Evolutionary conservation across 108 stramenopile species (phyloP).

Genomic region (Asterionellopsis glacialis): DNA sequence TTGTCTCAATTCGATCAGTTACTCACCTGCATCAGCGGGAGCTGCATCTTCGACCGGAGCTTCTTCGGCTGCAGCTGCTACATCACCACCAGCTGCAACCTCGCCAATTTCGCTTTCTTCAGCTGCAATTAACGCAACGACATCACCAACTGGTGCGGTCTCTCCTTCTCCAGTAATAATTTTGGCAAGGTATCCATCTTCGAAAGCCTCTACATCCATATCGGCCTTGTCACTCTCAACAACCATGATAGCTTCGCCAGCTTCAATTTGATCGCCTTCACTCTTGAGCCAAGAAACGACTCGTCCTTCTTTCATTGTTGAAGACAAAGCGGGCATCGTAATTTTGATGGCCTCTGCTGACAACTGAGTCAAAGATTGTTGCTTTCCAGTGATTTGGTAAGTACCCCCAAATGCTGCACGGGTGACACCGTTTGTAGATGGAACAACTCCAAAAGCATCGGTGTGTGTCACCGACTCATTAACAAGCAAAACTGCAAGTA

Average conservation of each 20-base stretch:
- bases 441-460: slow-evolving; percentile 21
- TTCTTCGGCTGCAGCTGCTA: slow-evolving; percentile 22
- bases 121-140: slow-evolving; percentile 77
- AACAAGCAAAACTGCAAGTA: neutral
- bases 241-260: slow-evolving; percentile 88
- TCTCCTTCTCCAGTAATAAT: slow-evolving; percentile 82
- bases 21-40: slow-evolving; percentile 41
- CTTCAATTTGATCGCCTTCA: slow-evolving; percentile 89
- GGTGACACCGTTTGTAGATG: neutral
- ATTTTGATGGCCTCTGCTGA: slow-evolving; percentile 70
- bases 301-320: slow-evolving; percentile 96
- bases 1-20: slow-evolving; percentile 29
- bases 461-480: neutral
- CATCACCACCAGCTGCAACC: slow-evolving; percentile 41
- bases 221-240: slow-evolving; percentile 90
- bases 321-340: slow-evolving; percentile 95
- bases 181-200: slow-evolving; percentile 85
- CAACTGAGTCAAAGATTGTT: slow-evolving; percentile 27
- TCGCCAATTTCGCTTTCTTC: slow-evolving; percentile 54
- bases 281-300: slow-evolving; percentile 93
- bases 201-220: slow-evolving; percentile 91
- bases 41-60: slow-evolving; percentile 8
- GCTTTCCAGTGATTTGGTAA: slow-evolving; percentile 18
- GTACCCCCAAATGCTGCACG: neutral
- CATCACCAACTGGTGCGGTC: slow-evolving; percentile 75